phyloP scores from a whole-genome alignment of 305 asterid genomes.

The Rubia peregrina region DNA sequence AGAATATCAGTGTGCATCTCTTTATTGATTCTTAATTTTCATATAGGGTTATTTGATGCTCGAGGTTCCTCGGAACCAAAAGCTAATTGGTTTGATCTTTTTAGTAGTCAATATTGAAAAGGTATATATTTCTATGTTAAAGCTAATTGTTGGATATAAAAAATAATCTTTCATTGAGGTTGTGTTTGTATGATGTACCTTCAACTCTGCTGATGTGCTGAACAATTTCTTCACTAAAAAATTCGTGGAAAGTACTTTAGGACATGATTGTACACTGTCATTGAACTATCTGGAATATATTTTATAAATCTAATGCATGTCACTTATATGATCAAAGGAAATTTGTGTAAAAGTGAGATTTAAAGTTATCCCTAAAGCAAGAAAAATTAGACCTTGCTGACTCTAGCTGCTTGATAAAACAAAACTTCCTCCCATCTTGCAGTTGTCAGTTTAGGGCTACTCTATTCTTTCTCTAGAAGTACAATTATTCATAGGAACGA shows the following conservation, averaged over 20 bases:
- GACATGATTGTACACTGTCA: neutral
- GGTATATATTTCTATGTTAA: slow-evolving; percentile 36
- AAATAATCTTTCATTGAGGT: slow-evolving; percentile 1
- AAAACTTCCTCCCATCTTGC: slow-evolving; percentile 25
- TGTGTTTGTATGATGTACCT: neutral
- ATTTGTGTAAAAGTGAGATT: neutral
- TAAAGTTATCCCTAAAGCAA: neutral
- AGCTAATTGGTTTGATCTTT: slow-evolving; percentile 96
- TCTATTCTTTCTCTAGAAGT: slow-evolving; percentile 85
- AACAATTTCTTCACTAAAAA: neutral
- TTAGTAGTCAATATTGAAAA: slow-evolving; percentile 79
- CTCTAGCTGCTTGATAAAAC: too few relatives aligned
- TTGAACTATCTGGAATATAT: neutral
- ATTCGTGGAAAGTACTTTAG: neutral
- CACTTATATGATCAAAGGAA: neutral
- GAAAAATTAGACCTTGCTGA: too few relatives aligned
- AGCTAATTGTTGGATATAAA: neutral
- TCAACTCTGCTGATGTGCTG: neutral
- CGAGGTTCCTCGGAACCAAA: slow-evolving; percentile 71
- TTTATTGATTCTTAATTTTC: too few relatives aligned
- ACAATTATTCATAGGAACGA: slow-evolving; percentile 52
- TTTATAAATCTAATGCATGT: neutral
- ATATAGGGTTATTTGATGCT: slow-evolving; percentile 19
- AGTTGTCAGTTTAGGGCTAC: slow-evolving; percentile 94
- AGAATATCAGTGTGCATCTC: too few relatives aligned